Base-by-base conservation (phyloP, 805 yeast genomes). In the Kazachstania martiniae region DNA sequence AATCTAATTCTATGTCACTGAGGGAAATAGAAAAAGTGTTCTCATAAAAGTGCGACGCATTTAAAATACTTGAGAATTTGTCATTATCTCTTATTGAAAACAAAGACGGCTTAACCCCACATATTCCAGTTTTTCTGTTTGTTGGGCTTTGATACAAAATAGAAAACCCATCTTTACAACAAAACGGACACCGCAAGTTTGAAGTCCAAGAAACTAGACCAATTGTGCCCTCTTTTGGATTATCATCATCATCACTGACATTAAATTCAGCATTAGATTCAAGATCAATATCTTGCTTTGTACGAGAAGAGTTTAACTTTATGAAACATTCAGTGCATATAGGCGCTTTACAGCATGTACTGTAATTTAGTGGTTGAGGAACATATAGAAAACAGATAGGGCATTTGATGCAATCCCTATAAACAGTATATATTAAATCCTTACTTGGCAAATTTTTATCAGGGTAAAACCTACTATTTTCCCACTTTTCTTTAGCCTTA, bases 341-440 rank as follows among this genome's bases (percentile, higher is more conserved):
- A 19, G 21, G 21, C 10, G 7, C 9, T 8, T 19, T 19, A 19
- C 21, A 19, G 21, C 21, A 19, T 8, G 7, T 19, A 19, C 9
- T 8, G 10, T 19, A 19, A 19, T 19, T 19, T 27, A 37, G 28
- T 22, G 35, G 35, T 19, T 28, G 25, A 18, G 40, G 40, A 12
- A 18, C 27, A 35, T 69, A 83, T 8, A 89, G 65, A 52, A 89
- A 89, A 53, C 97, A 89, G 42, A 89, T 89, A 7, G 97, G 96
- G 53, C 97, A 89, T 47, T 89, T 96, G 19, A 68, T 58, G 3
- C 83, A 72, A 35, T 70, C 61, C 33, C 72, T 59, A 59, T 87
- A 87, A 14, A 87, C 58, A 34, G 65, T 56, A 28, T 78, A 55
- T 34, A 72, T 63, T 35, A 78, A 55, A 23, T 58, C 60, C 21